Evolutionary conservation across 2,329 filamentous ascomycete species (phyloP).

Genomic region (Monosporascus sp.): DNA sequence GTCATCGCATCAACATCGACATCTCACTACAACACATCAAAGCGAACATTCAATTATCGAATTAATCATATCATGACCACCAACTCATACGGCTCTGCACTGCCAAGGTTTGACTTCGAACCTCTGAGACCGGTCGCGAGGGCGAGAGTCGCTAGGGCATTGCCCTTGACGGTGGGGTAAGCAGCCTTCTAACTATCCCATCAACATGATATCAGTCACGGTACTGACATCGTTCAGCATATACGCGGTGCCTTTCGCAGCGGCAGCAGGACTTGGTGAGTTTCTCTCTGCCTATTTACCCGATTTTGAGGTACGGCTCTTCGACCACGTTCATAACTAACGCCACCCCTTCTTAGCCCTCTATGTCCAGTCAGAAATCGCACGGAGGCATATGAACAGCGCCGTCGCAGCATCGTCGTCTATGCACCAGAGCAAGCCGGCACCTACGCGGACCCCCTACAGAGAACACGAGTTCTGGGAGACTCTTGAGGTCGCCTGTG

Average conservation of each 20-base stretch:
- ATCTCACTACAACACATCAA: neutral
- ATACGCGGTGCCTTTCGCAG: neutral
- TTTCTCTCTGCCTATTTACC: neutral
- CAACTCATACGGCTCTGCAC: neutral
- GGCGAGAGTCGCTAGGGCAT: neutral
- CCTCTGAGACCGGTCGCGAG: neutral
- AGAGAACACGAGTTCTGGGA: neutral
- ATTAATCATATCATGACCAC: neutral
- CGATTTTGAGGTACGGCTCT: neutral
- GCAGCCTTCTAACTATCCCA: neutral
- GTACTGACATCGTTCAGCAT: neutral
- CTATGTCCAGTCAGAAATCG: neutral
- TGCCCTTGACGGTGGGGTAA: neutral
- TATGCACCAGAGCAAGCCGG: neutral
- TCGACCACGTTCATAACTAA: neutral
- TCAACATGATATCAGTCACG: neutral
- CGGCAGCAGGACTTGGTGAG: neutral
- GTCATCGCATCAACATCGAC: neutral
- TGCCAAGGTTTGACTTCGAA: neutral
- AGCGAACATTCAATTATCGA: neutral
- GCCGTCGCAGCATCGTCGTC: neutral
- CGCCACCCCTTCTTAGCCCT: neutral
- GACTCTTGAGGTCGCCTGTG: neutral
- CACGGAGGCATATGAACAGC: neutral
- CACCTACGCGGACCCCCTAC: neutral